These are phyloP conservation scores for Penicillium steckii DNA, from an alignment of 495 filamentous ascomycete genomes.

Conservation along the genomic window DNA sequence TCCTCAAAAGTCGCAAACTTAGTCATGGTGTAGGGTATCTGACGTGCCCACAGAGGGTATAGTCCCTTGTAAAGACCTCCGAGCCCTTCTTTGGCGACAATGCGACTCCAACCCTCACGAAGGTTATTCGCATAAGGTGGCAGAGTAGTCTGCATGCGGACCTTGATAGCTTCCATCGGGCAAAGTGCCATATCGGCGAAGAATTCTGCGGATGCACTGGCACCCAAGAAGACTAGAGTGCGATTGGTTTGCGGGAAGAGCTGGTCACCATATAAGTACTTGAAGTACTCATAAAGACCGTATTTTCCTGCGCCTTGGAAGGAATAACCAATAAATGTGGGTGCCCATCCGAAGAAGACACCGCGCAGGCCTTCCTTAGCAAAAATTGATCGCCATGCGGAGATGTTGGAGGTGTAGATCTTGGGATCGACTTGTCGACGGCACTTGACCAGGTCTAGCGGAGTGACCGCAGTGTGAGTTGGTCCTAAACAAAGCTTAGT, in stretches of 20 bases:
- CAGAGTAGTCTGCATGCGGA: conserved; percentile 69
- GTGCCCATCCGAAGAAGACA: conserved; percentile 71
- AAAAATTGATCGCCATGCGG: conserved; percentile 66
- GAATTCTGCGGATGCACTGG: conserved; percentile 66
- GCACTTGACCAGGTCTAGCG: conserved; percentile 66
- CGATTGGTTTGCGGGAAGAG: conserved; percentile 61
- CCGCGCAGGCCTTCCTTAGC: conserved; percentile 64
- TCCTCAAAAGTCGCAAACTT: conserved; percentile 76
- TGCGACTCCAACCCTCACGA: conserved; percentile 61
- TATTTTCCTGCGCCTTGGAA: conserved; percentile 78
- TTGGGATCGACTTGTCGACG: conserved; percentile 71
- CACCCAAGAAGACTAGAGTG: conserved; percentile 63
- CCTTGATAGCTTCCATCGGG: conserved; percentile 70
- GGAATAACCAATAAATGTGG: conserved; percentile 68
- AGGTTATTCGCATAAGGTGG: conserved; percentile 62
- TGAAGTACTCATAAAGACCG: conserved; percentile 75
- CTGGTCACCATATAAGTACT: conserved; percentile 65
- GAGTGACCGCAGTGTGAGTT: conserved; percentile 61
- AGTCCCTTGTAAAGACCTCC: conserved; percentile 66
- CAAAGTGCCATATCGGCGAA: conserved; percentile 67
- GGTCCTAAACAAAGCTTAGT: conserved; percentile 26
- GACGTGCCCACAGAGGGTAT: conserved; percentile 67
- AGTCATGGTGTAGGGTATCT: conserved; percentile 76
- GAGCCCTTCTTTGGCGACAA: conserved; percentile 58
- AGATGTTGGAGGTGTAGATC: conserved; percentile 66